phyloP scores from a whole-genome alignment of 352 stramenopile species.

The Phytophthora capsici region DNA sequence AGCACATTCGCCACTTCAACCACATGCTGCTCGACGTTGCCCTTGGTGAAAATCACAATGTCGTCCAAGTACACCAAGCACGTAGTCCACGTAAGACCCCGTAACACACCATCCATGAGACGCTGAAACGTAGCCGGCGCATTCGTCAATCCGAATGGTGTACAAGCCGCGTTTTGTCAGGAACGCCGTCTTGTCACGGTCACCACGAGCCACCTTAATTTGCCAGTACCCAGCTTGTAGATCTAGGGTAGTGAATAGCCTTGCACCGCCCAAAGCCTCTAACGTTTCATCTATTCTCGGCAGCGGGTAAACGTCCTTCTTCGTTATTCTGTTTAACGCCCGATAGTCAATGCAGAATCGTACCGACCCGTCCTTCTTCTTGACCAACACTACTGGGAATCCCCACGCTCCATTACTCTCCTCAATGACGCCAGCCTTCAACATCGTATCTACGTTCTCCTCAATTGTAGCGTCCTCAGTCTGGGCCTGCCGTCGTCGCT shows the following conservation, averaged over 20 bases:
- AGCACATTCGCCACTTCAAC: background rate
- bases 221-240: constrained; percentile 5
- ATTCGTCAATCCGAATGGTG: background rate
- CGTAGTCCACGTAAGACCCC: background rate
- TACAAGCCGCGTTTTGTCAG: background rate
- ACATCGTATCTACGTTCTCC: background rate
- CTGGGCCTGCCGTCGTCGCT: background rate
- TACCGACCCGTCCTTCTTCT: constrained; percentile 4
- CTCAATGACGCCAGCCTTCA: background rate
- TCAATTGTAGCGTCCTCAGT: background rate
- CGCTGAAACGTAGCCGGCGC: background rate
- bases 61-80: constrained; percentile 3
- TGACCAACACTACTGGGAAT: constrained; percentile 1
- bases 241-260: background rate
- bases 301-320: constrained; percentile 8
- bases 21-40: background rate
- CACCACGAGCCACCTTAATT: background rate
- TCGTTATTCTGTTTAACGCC: background rate
- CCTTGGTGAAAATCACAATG: background rate
- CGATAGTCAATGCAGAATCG: constrained; percentile 6
- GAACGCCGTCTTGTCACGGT: constrained; percentile 2
- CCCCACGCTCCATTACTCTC: constrained; percentile 1
- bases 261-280: background rate
- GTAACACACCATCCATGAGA: background rate
- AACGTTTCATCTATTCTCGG: constrained; percentile 12